phyloP scores from a whole-genome alignment of 805 yeast species.

The Barnettozyma californica region DNA sequence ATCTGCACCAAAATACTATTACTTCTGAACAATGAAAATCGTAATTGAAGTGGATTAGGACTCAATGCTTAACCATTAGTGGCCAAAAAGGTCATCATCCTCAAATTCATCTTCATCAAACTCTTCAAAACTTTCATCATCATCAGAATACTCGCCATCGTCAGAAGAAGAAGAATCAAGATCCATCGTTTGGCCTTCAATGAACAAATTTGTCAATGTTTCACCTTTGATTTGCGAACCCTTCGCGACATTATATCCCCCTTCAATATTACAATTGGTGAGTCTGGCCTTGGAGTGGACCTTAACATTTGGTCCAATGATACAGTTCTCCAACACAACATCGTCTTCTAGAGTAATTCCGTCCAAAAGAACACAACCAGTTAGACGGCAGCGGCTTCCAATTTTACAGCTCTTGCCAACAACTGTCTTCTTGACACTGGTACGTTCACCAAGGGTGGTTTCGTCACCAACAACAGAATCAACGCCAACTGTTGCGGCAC shows the following conservation, averaged over 20 bases:
- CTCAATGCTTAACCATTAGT: neutral
- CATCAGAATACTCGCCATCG: slow-evolving; percentile 24
- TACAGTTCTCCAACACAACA: slow-evolving; percentile 71
- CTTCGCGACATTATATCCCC: slow-evolving; percentile 60
- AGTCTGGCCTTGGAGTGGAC: slow-evolving; percentile 62
- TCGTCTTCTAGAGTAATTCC: slow-evolving; percentile 75
- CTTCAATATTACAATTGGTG: slow-evolving; percentile 81
- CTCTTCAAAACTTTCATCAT: slow-evolving; percentile 33
- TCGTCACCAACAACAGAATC: slow-evolving; percentile 75
- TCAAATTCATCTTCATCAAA: slow-evolving; percentile 39
- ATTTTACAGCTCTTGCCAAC: slow-evolving; percentile 69
- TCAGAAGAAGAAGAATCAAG: slow-evolving; percentile 17
- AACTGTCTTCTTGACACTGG: slow-evolving; percentile 81
- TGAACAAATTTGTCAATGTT: slow-evolving; percentile 37
- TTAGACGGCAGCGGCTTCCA: slow-evolving; percentile 82
- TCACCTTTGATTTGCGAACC: slow-evolving; percentile 53
- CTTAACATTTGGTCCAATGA: slow-evolving; percentile 66
- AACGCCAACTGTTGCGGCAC: slow-evolving; percentile 74
- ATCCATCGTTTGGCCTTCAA: slow-evolving; percentile 21
- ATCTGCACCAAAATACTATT: neutral
- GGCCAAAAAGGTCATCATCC: slow-evolving; percentile 61
- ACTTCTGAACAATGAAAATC: neutral
- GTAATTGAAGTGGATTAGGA: neutral
- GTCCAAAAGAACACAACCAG: slow-evolving; percentile 78
- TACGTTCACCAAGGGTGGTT: slow-evolving; percentile 70